Base-by-base conservation (phyloP, 2,329 filamentous ascomycete genomes). In the Chaetomium globosum region DNA sequence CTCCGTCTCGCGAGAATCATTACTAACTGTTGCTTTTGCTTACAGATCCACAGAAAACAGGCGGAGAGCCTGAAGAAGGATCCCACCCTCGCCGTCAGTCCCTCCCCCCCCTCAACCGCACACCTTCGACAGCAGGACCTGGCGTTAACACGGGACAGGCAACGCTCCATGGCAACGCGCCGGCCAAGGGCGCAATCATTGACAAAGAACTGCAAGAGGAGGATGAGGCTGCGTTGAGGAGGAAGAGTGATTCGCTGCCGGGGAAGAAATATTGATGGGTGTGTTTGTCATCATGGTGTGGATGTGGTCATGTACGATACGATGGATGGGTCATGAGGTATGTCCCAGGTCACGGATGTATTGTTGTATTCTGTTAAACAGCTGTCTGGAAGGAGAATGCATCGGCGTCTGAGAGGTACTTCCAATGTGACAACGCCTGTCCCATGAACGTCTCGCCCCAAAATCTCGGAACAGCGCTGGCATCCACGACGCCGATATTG, bases 181-280 rank as follows among this genome's bases (percentile, higher is more conserved):
- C 71, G 2, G 12, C 28, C 61, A 64, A 61, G 31, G 71, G 71
- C 33, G 71, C 69, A 43, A 57, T 64, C 8, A 70, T 69, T 30
- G 71, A 72, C 65, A 71, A 69, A 61, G 68, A 72, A 39, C 48
- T 72, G 28, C 52, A 63, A 39, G 57, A 66, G 26, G 70, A 72
- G 28, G 71, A 72, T 12, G 64, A 67, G 31, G 69, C 53, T 1
- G 67, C 59, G 53, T 16, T 72, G 36, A 51, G 33, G 30, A 71
- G 65, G 59, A 71, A 70, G n/a, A 31, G 48, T 4, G 63, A 68
- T n/a, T 52, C 51, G 21, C 58, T 65, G 59, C 21, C 64, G 16
- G 67, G 62, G 10, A 61, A 67, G 56, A 63, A 65, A 48, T 21
- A 53, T 43, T 56, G 33, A 36, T 36, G n/a, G 26, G 49, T 43